Evolutionary conservation across 805 yeast genomes (phyloP).

Genomic region (Barnettozyma populi): DNA sequence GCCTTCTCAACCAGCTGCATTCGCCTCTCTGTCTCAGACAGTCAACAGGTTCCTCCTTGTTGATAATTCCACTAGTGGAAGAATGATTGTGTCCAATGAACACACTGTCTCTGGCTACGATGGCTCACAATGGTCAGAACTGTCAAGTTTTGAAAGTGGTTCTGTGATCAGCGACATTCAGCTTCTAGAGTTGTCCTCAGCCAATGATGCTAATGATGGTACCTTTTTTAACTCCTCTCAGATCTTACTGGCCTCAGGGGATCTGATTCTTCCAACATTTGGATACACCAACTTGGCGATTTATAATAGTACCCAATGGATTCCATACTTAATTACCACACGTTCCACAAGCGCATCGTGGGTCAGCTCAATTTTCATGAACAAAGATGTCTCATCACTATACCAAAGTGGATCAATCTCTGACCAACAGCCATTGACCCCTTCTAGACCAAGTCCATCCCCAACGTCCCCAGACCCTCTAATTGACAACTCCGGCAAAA

Average conservation of each 20-base stretch:
- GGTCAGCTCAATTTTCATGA: conserved; percentile 29
- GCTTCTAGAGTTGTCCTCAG: conserved; percentile 32
- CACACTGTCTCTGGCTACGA: conserved; percentile 34
- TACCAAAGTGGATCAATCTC: conserved; percentile 25
- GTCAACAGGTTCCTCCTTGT: conserved; percentile 42
- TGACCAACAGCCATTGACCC: conserved; percentile 5
- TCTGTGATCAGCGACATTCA: conserved; percentile 42
- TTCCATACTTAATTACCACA: conserved; percentile 51
- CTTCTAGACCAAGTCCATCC: conserved; percentile 13
- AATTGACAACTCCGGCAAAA: conserved; percentile 18
- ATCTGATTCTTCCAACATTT: conserved; percentile 39
- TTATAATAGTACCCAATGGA: conserved; percentile 63
- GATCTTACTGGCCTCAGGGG: conserved; percentile 55
- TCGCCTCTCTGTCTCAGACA: conserved; percentile 14
- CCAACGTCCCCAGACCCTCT: conserved; percentile 9
- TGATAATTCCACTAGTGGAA: conserved; percentile 37
- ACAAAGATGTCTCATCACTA: conserved; percentile 33
- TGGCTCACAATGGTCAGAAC: conserved; percentile 42
- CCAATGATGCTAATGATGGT: conserved; percentile 28
- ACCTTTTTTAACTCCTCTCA: conserved; percentile 38
- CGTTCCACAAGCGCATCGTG: conserved; percentile 19
- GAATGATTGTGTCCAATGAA: conserved; percentile 39
- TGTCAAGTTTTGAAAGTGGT: conserved; percentile 32
- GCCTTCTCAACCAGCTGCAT: conserved; percentile 23
- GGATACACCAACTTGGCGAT: conserved; percentile 59